Evolutionary conservation across 1,284 basidiomycete species (phyloP), one percentile per base, ranked within the genome.

Genomic region (Cryptococcus hybrid): DNA sequence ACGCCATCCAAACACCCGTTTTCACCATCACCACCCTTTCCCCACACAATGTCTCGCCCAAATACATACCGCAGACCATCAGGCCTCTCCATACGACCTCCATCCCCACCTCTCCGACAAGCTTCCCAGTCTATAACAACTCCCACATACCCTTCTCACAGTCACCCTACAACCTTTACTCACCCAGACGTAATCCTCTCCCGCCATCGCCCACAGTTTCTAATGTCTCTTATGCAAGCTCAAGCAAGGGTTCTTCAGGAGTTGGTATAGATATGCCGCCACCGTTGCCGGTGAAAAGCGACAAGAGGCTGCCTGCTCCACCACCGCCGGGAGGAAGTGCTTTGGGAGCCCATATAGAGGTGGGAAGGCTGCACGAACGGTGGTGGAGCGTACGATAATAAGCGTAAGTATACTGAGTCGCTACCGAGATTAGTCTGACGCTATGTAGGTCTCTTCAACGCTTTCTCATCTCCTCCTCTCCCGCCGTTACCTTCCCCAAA

Each of bases 341-440:
- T 7, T 54, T 51, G 12, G 40, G 51, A 5, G 67, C 66, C 66
- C 66, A 2, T 63, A 66, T 56, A 51, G 57, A 55, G 60, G 56
- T n/a, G 36, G 44, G n/a, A 48, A 49, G 44, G 69, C 62, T 9
- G 59, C 60, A 4, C 68, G 61, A 59, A 69, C 69, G 0, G 55
- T 65, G 12, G 30, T 7, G 72, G 73, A 5, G 67, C 66, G 12
- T 76, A 76, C 53, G 72, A 76, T 55, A 75, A 75, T 58, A 73
- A 73, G 57, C 63, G 74, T 75, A 34, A 9, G 47, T 36, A 48
- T 36, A 5, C 24, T 7, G 7, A 34, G 15, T 36, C 24, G 1
- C 24, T 24, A 24, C 24, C 3, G 37, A 51, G 47, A 36, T 15
- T 11, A 51, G 18, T 18, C n/a, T n/a, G n/a, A n/a, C n/a, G n/a